A percentile compares a stretch with the other conserved stretches of the same genome.
Evolutionary conservation across 2,329 filamentous ascomycete species (phyloP).

Genomic region (Aureobasidium lini): DNA sequence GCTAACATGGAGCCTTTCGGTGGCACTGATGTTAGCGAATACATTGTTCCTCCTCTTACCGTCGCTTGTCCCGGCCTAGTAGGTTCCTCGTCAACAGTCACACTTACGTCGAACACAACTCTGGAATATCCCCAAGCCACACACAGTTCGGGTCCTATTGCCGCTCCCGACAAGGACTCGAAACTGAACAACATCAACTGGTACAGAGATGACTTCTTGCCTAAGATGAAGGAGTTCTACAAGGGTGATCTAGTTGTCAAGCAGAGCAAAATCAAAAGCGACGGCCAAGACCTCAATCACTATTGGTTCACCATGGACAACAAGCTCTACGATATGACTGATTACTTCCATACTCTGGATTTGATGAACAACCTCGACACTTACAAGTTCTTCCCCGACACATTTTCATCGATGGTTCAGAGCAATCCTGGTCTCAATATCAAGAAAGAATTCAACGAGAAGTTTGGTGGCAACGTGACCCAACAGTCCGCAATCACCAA

Average conservation of each 20-base stretch:
- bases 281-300: conserved; percentile 61
- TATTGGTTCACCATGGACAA: conserved; percentile 74
- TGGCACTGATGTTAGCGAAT: conserved; percentile 72
- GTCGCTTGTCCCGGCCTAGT: conserved; percentile 69
- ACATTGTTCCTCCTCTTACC: conserved; percentile 73
- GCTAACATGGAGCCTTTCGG: conserved; percentile 68
- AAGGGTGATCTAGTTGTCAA: conserved; percentile 79
- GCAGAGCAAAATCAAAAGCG: conserved; percentile 47
- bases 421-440: conserved; percentile 75
- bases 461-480: conserved; percentile 4
- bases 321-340: conserved; percentile 78
- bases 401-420: conserved; percentile 61
- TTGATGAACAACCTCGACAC: conserved; percentile 42
- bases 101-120: conserved; percentile 61
- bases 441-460: conserved; percentile 53
- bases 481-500: conserved; percentile 55
- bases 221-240: conserved; percentile 75
- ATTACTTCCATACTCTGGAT: conserved; percentile 77
- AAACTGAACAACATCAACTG: conserved; percentile 59
- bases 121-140: conserved; percentile 37
- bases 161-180: conserved; percentile 49
- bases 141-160: conserved; percentile 62
- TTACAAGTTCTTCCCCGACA: conserved; percentile 66
- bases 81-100: conserved; percentile 40
- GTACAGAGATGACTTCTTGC: conserved; percentile 69